These are phyloP conservation scores for Fusarium sp. DNA, from an alignment of 2,329 filamentous ascomycete genomes.

Conservation along the genomic window DNA sequence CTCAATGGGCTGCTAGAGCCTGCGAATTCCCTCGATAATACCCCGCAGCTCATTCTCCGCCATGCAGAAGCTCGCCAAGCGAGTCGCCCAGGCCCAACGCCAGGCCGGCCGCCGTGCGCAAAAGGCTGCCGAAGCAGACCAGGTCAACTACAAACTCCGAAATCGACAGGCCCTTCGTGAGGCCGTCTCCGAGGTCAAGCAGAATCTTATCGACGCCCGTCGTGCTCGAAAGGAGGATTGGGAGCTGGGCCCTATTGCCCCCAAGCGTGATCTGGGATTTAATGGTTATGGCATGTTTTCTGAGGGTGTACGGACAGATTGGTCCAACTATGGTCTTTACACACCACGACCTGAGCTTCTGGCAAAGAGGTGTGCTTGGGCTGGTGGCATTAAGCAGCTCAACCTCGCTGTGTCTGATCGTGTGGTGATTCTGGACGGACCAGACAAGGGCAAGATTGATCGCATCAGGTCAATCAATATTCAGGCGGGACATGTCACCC, in stretches of 20 bases:
- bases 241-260: conserved; percentile 80
- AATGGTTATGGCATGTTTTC: conserved; percentile 68
- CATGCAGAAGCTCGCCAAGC: conserved; percentile 79
- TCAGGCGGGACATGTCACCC: conserved; percentile 66
- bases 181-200: conserved; percentile 49
- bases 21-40: conserved; percentile 24
- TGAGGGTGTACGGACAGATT: conserved; percentile 53
- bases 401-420: conserved; percentile 77
- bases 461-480: conserved; percentile 68
- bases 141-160: conserved; percentile 45
- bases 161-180: conserved; percentile 48
- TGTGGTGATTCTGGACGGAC: conserved; percentile 82
- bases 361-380: conserved; percentile 63
- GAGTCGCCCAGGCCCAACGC: conserved; percentile 73
- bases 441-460: conserved; percentile 86
- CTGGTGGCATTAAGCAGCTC: conserved; percentile 65
- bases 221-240: conserved; percentile 77
- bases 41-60: conserved; percentile 36
- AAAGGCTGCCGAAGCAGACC: conserved; percentile 51
- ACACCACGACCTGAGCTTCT: conserved; percentile 50
- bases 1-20: conserved; percentile 45
- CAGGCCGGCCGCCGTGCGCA: conserved; percentile 65
- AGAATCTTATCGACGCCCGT: conserved; percentile 55
- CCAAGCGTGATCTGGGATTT: conserved; percentile 76
- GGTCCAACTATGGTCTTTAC: conserved; percentile 48